Conservation (phyloP, 768 basidiomycete genomes). For the Termitomyces sp. region DNA sequence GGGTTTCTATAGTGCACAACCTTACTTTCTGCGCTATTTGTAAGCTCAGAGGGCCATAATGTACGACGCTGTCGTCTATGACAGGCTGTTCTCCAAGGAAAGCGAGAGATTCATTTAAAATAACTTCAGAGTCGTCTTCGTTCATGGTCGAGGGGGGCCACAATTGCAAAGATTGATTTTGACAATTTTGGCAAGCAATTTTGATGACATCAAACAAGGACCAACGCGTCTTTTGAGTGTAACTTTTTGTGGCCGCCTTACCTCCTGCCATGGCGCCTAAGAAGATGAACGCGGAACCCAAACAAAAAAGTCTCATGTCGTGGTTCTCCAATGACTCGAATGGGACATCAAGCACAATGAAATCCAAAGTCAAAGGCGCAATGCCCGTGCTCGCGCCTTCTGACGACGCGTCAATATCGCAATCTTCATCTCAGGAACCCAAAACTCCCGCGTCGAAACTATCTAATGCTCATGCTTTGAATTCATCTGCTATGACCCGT, state of each 20-base stretch:
- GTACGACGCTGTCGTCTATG: constrained; percentile 36
- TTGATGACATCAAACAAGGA: constrained; percentile 22
- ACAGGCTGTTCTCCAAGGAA: constrained; percentile 43
- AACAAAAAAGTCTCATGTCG: constrained; percentile 71
- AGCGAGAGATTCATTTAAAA: constrained; percentile 45
- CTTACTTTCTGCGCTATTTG: constrained; percentile 57
- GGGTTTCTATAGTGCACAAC: not conserved
- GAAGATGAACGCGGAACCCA: constrained; percentile 33
- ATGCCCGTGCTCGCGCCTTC: constrained; percentile 13
- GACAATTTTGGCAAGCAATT: not conserved
- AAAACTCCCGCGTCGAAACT: constrained; percentile 35
- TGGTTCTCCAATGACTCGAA: constrained; percentile 47
- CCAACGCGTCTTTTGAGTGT: constrained; percentile 24
- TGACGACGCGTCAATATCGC: constrained; percentile 26
- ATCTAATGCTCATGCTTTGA: constrained; percentile 19
- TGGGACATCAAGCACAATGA: constrained; percentile 17
- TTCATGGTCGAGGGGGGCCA: constrained; percentile 4
- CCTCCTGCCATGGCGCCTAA: constrained; percentile 32
- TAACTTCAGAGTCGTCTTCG: constrained; percentile 34
- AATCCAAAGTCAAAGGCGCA: constrained; percentile 13
- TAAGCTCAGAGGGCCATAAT: constrained; percentile 49
- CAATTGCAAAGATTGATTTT: not conserved
- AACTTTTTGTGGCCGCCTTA: not conserved
- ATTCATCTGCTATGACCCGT: constrained; percentile 34
- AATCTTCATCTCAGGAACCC: constrained; percentile 27